phyloP scores from a whole-genome alignment of 163 green algal genomes.

The Scenedesmus sp. region DNA sequence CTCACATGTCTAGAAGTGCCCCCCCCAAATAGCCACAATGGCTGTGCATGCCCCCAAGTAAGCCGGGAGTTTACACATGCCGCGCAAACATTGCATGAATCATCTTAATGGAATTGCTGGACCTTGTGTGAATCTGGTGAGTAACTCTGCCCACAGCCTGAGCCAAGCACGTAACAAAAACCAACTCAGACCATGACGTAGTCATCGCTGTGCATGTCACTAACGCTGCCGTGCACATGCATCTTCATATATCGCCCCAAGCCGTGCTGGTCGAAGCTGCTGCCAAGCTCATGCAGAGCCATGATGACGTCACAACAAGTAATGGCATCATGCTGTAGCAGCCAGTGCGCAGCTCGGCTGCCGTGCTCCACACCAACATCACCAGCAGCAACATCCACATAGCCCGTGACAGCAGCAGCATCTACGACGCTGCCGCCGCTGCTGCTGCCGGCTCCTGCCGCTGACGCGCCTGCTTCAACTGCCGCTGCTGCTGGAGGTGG shows the following conservation, averaged over 20 bases:
- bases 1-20: too few relatives aligned
- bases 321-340: constrained; percentile 26
- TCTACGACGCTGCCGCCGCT: too few relatives aligned
- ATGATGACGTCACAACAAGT: constrained; percentile 49
- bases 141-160: too few relatives aligned
- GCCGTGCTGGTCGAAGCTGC: constrained; percentile 4
- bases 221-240: constrained; percentile 46
- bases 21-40: too few relatives aligned
- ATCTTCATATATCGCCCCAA: constrained; percentile 41
- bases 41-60: too few relatives aligned
- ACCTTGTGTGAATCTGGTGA: too few relatives aligned
- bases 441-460: neutral
- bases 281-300: constrained; percentile 41
- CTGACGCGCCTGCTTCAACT: neutral
- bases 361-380: neutral
- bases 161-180: too few relatives aligned
- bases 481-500: neutral
- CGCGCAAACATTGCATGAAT: too few relatives aligned
- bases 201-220: constrained; percentile 17
- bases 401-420: neutral
- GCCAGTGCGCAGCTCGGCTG: neutral
- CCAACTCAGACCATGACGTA: neutral
- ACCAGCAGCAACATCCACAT: neutral
- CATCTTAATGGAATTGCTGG: too few relatives aligned
- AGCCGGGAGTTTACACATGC: too few relatives aligned